A percentile compares a stretch with the other conserved stretches of the same genome.
Evolutionary conservation across 495 filamentous ascomycete species (phyloP).

Genomic region (Cudoniella acicularis): DNA sequence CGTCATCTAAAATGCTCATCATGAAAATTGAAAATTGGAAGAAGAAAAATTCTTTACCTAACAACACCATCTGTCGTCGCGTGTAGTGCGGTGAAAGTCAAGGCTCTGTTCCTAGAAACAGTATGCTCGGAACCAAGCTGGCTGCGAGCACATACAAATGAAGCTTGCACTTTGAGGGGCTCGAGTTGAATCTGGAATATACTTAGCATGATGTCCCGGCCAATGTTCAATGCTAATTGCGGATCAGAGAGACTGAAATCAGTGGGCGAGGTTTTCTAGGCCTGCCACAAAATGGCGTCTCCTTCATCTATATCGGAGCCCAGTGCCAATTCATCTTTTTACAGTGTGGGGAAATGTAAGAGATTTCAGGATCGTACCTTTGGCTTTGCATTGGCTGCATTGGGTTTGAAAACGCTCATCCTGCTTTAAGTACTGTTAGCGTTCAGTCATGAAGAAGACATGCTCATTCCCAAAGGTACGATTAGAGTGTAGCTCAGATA

Average conservation of each 20-base stretch:
- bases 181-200: too few species aligned
- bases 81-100: too few species aligned
- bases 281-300: conserved; percentile 96
- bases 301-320: conserved; percentile 80
- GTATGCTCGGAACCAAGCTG: too few species aligned
- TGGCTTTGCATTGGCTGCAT: not conserved
- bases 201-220: not conserved
- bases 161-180: too few species aligned
- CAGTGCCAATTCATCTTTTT: conserved; percentile 99
- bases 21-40: conserved; percentile 29
- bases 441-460: not conserved
- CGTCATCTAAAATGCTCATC: conserved; percentile 81
- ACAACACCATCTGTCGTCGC: conserved; percentile 19
- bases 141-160: not conserved
- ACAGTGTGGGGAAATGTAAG: conserved; percentile 15
- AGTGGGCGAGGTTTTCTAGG: conserved; percentile 99
- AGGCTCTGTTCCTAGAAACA: too few species aligned
- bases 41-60: not conserved
- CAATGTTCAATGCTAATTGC: not conserved
- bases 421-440: conserved; percentile 13
- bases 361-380: conserved; percentile 23
- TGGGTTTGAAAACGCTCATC: not conserved
- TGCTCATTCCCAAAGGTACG: conserved; percentile 4
- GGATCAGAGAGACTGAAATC: conserved; percentile 42
- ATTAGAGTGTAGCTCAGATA: conserved; percentile 64